A percentile compares a stretch with the other conserved stretches of the same genome.
phyloP scores from a whole-genome alignment of 208 protist species.

The Leishmania tarentolae region DNA sequence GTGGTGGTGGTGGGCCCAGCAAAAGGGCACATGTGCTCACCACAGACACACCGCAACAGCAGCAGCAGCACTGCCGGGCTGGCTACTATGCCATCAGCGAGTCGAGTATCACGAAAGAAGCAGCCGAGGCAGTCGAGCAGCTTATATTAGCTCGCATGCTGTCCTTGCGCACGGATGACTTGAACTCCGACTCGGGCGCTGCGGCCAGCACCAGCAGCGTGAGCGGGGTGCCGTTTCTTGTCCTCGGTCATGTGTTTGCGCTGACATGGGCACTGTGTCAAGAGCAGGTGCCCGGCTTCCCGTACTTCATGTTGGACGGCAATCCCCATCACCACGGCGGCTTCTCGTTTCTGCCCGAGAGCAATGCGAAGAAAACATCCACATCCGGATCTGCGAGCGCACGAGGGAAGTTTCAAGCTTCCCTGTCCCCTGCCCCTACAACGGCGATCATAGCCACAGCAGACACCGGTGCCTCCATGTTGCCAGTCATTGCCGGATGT shows the following conservation, averaged over 20 bases:
- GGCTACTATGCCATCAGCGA: conserved; percentile 26
- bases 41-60: not conserved
- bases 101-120: conserved; percentile 20
- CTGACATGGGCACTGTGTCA: conserved; percentile 53
- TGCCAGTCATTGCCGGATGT: conserved; percentile 3
- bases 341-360: conserved; percentile 36
- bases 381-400: not conserved
- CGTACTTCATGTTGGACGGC: conserved; percentile 70
- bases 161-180: conserved; percentile 26
- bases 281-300: conserved; percentile 68
- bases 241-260: conserved; percentile 47
- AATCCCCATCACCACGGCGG: conserved; percentile 32
- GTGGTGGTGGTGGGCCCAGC: not conserved
- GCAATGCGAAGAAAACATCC: not conserved
- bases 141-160: conserved; percentile 38
- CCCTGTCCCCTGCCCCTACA: conserved; percentile 13
- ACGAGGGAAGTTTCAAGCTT: conserved; percentile 5
- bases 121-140: conserved; percentile 39
- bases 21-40: not conserved
- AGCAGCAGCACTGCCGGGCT: not conserved
- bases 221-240: conserved; percentile 34
- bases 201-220: conserved; percentile 24
- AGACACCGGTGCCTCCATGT: conserved; percentile 3
- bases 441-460: not conserved
- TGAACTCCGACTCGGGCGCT: conserved; percentile 12